Base-by-base conservation (phyloP, 306 rosid genomes). In the Lathyrus oleraceus region DNA sequence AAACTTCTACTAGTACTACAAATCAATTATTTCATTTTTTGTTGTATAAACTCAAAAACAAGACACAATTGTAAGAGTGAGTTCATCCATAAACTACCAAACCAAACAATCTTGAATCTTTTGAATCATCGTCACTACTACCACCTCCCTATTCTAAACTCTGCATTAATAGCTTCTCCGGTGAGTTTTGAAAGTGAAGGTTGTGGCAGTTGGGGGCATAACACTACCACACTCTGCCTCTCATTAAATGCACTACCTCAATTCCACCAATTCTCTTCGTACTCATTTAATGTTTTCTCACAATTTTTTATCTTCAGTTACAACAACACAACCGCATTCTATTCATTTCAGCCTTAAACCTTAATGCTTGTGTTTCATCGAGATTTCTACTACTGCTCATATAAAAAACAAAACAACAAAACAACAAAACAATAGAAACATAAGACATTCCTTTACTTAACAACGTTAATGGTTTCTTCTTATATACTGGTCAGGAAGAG, bases 121-220 rank as follows among this genome's bases (percentile, higher is more conserved):
- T 52, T 20, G 58, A 54, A 27, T 56, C 35, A 17, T 56, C 51
- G n/a, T 15, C n/a, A 43, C 52, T 38, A 20, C 20, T 61, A 72
- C 58, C 74, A 35, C 65, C 69, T 44, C 60, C 57, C 40, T 56
- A 51, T 25, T 28, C 42, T 60, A 72, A 69, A 56, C 61, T 57
- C 56, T 57, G 44, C 80, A 73, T 76, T 81, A 80, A 76, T 85
- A 63, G 60, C 69, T 65, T 80, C 72, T 76, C 81, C 76, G 82
- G 87, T 73, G 89, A 56, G 72, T 76, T 76, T 71, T 70, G 79
- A 77, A 57, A 53, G 77, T 11, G 81, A 63, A 74, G 76, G 49
- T 45, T 5, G 17, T 68, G 76, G 72, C 73, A 47, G 72, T 76
- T 76, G 67, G 10, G 12, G 32, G 28, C 36, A 70, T 49, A 47